Evolutionary conservation across 208 protist genomes (phyloP).

Genomic region (Acanthamoeba culbertsoni): DNA sequence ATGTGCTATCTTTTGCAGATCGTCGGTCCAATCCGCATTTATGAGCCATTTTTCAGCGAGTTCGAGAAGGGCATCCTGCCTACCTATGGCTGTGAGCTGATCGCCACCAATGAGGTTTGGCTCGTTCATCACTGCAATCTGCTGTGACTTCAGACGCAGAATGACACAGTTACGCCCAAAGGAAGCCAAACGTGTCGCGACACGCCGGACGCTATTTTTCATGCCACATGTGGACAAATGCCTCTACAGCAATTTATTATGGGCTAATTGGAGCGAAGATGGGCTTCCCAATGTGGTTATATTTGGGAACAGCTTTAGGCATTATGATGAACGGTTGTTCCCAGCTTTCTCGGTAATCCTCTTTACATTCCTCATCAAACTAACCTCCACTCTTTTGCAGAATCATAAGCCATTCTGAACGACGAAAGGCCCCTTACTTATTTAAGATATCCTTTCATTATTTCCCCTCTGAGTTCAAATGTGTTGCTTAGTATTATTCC

Average conservation of each 20-base stretch:
- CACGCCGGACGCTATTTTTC: background rate
- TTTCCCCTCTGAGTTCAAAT: background rate
- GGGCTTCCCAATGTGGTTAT: background rate
- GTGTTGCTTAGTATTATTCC: background rate
- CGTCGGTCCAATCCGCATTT: background rate
- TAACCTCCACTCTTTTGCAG: background rate
- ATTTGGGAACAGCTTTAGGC: constrained; percentile 11
- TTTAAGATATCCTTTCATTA: background rate
- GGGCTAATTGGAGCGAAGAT: background rate
- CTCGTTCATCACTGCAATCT: background rate
- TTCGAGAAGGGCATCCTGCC: background rate
- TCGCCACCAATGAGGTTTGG: background rate
- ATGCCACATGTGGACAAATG: constrained; percentile 43
- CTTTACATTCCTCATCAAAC: background rate
- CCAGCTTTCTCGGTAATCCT: background rate
- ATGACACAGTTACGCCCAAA: background rate
- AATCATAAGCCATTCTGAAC: background rate
- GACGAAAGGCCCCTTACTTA: background rate
- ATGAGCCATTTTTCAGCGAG: background rate
- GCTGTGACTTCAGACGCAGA: background rate
- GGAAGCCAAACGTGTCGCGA: background rate
- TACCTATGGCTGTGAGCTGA: background rate
- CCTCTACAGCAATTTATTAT: constrained; percentile 10
- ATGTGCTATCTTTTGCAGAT: background rate
- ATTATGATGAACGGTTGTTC: constrained; percentile 2